phyloP scores from a whole-genome alignment of 1,284 basidiomycete species.

The Caloboletus inedulis region DNA sequence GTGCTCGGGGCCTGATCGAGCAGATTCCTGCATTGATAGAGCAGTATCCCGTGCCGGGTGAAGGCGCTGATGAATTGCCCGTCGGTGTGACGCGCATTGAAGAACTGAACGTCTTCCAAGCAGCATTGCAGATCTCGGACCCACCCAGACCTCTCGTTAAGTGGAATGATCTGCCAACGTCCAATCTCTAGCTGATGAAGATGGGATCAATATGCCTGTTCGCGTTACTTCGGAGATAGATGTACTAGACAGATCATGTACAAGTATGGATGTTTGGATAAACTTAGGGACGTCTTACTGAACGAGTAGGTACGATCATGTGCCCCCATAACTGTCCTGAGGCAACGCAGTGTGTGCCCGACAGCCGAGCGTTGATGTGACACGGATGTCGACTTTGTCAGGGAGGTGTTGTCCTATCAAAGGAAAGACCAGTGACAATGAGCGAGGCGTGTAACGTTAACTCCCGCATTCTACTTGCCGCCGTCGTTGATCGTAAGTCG shows the following conservation, averaged over 20 bases:
- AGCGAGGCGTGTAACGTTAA: no score
- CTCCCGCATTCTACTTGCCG: no score
- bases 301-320: no score
- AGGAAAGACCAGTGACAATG: no score
- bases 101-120: conserved; percentile 74
- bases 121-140: conserved; percentile 48
- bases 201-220: neutral
- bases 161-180: conserved; percentile 65
- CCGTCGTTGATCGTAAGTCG: no score
- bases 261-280: neutral
- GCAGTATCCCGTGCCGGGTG: conserved; percentile 39
- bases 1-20: conserved; percentile 49
- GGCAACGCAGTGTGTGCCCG: no score
- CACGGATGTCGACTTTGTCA: no score
- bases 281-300: neutral
- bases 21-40: conserved; percentile 43
- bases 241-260: neutral
- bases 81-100: conserved; percentile 60
- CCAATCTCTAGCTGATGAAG: conserved; percentile 38
- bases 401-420: no score
- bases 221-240: neutral
- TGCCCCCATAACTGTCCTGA: no score
- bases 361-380: no score
- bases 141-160: conserved; percentile 58
- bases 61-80: conserved; percentile 46